These are phyloP conservation scores for Colletotrichum orbiculare DNA, from an alignment of 2,329 filamentous ascomycete species.

Conservation along the genomic window DNA sequence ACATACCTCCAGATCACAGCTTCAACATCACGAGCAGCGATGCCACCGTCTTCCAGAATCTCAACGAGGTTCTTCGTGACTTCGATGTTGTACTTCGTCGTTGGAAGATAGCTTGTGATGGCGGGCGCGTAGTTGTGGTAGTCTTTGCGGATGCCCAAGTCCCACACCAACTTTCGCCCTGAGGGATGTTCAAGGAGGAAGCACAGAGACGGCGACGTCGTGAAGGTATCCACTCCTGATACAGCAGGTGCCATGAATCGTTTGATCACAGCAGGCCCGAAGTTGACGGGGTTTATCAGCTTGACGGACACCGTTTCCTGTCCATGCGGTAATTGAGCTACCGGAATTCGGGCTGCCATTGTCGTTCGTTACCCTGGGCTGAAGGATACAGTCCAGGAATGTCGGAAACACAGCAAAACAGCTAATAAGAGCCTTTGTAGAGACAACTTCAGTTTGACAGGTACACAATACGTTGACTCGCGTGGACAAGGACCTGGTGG, in stretches of 20 bases:
- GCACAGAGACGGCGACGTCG: slow-evolving; percentile 43
- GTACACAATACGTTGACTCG: too few species aligned
- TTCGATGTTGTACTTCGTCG: slow-evolving; percentile 42
- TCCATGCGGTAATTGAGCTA: slow-evolving; percentile 36
- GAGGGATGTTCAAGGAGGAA: slow-evolving; percentile 45
- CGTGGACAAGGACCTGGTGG: too few species aligned
- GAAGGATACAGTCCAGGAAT: too few species aligned
- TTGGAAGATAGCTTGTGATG: slow-evolving; percentile 42
- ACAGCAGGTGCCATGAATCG: slow-evolving; percentile 52
- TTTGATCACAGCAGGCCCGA: slow-evolving; percentile 50
- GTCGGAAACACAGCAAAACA: too few species aligned
- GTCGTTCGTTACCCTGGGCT: too few species aligned
- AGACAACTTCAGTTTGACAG: too few species aligned
- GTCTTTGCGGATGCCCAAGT: slow-evolving; percentile 46
- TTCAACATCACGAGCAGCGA: slow-evolving; percentile 20
- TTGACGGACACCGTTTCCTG: slow-evolving; percentile 41
- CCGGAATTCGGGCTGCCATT: too few species aligned
- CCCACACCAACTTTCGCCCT: slow-evolving; percentile 44
- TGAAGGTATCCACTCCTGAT: slow-evolving; percentile 47
- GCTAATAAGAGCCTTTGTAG: too few species aligned
- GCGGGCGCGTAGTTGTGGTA: slow-evolving; percentile 42
- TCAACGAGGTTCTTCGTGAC: slow-evolving; percentile 42
- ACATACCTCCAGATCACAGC: slow-evolving; percentile 33
- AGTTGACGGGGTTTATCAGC: slow-evolving; percentile 52
- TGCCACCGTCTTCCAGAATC: slow-evolving; percentile 37